A percentile compares a stretch with the other conserved stretches of the same genome.
Evolutionary conservation across 75 land plant species (phyloP).

Genomic region (Cunninghamia lanceolata): DNA sequence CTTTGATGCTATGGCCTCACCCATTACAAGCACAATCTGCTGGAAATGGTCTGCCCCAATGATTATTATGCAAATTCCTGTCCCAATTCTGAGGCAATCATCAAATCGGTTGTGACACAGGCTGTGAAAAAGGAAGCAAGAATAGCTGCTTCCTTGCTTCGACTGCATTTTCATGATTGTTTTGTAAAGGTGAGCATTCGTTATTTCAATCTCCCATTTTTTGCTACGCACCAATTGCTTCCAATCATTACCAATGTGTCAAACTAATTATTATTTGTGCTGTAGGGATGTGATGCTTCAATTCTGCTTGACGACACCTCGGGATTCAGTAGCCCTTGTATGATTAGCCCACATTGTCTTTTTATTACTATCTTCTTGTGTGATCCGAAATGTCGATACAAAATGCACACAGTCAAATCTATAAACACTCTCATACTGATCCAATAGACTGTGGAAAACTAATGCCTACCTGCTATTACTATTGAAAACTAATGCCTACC

Average conservation of each 20-base stretch:
- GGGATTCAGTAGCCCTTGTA: slow-evolving; percentile 15
- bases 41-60: background rate
- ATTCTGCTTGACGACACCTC: slow-evolving; percentile 20
- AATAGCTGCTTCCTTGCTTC: slow-evolving; percentile 51
- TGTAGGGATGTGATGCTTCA: slow-evolving; percentile 29
- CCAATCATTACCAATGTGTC: background rate
- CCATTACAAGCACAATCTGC: background rate
- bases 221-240: too few species aligned
- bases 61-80: slow-evolving; percentile 43
- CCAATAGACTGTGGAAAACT: too few species aligned
- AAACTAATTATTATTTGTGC: background rate
- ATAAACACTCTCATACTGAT: too few species aligned
- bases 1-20: background rate
- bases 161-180: slow-evolving; percentile 77
- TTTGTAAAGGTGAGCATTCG: slow-evolving; percentile 43
- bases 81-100: slow-evolving; percentile 36
- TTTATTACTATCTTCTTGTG: too few species aligned
- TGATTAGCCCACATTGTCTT: background rate
- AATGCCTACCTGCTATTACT: too few species aligned
- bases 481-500: too few species aligned
- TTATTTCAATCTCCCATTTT: too few species aligned
- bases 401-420: too few species aligned
- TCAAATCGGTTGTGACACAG: slow-evolving; percentile 7
- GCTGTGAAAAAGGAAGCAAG: slow-evolving; percentile 24
- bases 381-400: too few species aligned